phyloP scores from a whole-genome alignment of 78 protist genomes.

The Dictyostelium discoideum region DNA sequence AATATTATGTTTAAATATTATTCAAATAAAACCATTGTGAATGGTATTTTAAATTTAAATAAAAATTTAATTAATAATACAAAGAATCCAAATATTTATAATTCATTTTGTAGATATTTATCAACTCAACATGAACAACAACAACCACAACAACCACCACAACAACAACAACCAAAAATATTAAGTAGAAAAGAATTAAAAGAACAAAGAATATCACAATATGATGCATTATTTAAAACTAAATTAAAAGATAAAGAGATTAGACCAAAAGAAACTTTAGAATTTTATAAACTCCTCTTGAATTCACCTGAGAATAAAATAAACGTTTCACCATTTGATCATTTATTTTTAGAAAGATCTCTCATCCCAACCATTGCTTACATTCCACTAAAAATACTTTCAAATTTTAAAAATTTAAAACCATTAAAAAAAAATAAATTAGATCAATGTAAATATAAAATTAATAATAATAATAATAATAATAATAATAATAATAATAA shows the following conservation, averaged over 20 bases:
- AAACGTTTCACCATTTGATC: not conserved
- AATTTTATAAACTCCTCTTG: not conserved
- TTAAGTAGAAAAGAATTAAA: not conserved
- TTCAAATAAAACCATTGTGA: not conserved
- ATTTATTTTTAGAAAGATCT: not conserved
- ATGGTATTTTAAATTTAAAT: not conserved
- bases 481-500: no score
- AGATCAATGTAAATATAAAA: not conserved
- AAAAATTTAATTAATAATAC: not conserved
- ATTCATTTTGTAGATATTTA: not conserved
- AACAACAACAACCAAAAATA: not conserved
- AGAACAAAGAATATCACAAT: not conserved
- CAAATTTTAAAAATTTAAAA: not conserved
- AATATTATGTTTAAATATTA: not conserved
- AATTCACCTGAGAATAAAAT: not conserved
- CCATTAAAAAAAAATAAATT: conserved; percentile 6
- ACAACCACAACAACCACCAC: not conserved
- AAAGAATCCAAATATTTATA: not conserved
- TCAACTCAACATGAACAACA: not conserved
- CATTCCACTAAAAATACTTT: not conserved
- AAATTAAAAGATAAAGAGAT: not conserved
- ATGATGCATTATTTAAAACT: not conserved
- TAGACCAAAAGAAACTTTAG: conserved; percentile 9
- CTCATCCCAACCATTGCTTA: not conserved
- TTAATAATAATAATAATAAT: not conserved